Conservation (phyloP, 805 yeast species). For the Candida peoriensis region DNA sequence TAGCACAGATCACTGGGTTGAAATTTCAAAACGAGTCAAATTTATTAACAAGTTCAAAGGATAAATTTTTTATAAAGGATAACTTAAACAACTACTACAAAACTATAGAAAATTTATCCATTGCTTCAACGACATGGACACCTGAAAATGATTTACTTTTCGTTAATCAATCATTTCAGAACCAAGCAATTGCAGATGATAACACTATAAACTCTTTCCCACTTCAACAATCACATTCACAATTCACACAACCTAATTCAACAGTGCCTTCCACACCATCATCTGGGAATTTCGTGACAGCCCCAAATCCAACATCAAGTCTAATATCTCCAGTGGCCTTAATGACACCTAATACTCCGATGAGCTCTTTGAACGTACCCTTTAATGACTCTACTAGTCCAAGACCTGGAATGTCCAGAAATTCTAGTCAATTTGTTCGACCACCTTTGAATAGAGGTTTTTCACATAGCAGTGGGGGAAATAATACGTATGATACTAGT, state of each 20-base stretch:
- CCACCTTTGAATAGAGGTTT: slow-evolving; percentile 16
- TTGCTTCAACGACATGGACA: slow-evolving; percentile 56
- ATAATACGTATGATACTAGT: too few relatives aligned
- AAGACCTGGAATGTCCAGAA: slow-evolving; percentile 22
- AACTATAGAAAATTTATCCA: slow-evolving; percentile 45
- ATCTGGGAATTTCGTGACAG: slow-evolving; percentile 7
- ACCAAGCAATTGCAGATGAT: slow-evolving; percentile 35
- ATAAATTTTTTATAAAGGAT: slow-evolving; percentile 41
- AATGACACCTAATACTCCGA: slow-evolving; percentile 9
- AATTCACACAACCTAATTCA: not conserved
- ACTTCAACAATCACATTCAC: not conserved
- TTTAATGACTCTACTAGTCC: slow-evolving; percentile 14
- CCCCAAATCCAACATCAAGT: slow-evolving; percentile 8
- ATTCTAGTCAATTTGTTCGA: slow-evolving; percentile 14
- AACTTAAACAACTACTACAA: slow-evolving; percentile 40
- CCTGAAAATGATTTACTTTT: slow-evolving; percentile 45
- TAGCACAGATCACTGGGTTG: slow-evolving; percentile 51
- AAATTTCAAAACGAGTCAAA: slow-evolving; percentile 43
- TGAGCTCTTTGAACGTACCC: slow-evolving; percentile 3
- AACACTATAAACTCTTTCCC: not conserved
- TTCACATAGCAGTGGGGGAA: slow-evolving; percentile 11
- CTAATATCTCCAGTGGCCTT: not conserved
- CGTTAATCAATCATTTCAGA: slow-evolving; percentile 37
- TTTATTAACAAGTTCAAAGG: slow-evolving; percentile 48
- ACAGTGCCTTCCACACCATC: slow-evolving; percentile 5